These are phyloP conservation scores for Parastagonospora avenae DNA, from an alignment of 2,329 filamentous ascomycete species.

Conservation along the genomic window DNA sequence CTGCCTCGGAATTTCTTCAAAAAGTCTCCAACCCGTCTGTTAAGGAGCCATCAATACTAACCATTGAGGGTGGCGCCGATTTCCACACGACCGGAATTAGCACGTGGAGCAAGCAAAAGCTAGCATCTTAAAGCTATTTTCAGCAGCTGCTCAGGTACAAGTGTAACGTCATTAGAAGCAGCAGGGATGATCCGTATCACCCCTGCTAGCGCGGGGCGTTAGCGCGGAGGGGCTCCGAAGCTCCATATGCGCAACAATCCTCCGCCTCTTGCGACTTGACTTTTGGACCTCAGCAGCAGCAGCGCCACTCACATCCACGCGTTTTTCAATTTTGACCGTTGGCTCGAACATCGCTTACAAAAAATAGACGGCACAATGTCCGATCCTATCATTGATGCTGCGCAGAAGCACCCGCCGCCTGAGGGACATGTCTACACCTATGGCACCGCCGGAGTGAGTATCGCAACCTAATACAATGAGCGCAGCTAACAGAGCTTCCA, in stretches of 20 bases:
- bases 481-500: conserved; percentile 10
- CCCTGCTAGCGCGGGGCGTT: conserved; percentile 23
- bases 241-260: conserved; percentile 13
- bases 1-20: too few species aligned
- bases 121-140: conserved; percentile 3
- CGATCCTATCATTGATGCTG: conserved; percentile 37
- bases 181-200: conserved; percentile 19
- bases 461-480: background rate
- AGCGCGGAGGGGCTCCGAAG: conserved; percentile 11
- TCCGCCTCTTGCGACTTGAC: conserved; percentile 8
- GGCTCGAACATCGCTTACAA: too few species aligned
- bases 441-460: conserved; percentile 57
- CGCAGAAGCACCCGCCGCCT: conserved; percentile 45
- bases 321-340: too few species aligned
- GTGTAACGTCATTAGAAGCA: conserved; percentile 24
- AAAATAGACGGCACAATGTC: conserved; percentile 27
- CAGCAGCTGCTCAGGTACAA: conserved; percentile 14
- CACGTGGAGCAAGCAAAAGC: background rate
- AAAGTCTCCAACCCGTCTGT: background rate
- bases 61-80: background rate
- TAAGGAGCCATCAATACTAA: background rate
- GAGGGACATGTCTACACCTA: conserved; percentile 46
- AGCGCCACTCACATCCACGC: too few species aligned
- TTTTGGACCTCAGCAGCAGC: background rate
- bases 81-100: background rate